Evolutionary conservation across 2,329 filamentous ascomycete genomes (phyloP).

Genomic region (Myriosclerotinia curreyana): DNA sequence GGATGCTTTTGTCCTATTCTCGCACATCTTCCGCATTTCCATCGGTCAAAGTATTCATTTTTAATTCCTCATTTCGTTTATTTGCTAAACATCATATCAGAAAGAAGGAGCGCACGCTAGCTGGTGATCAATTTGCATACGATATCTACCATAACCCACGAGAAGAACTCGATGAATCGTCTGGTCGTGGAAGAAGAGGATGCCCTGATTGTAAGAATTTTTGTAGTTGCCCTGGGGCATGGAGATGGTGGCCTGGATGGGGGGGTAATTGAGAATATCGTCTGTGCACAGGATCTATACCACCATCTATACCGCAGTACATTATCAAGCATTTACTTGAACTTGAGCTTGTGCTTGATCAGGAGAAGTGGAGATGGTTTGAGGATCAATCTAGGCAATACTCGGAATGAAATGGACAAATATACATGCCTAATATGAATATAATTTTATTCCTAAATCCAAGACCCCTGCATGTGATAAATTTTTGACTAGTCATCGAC

Average conservation of each 20-base stretch:
- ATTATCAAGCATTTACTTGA: not conserved
- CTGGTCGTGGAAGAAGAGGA: not conserved
- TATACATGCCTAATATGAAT: not conserved
- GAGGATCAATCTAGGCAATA: not conserved
- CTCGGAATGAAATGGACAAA: not conserved
- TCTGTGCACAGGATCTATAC: not conserved
- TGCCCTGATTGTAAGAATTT: not conserved
- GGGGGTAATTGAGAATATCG: not conserved
- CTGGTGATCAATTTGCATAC: slow-evolving; percentile 17
- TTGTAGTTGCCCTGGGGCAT: not conserved
- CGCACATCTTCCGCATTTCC: not conserved
- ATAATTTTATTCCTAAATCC: not conserved
- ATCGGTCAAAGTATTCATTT: slow-evolving; percentile 12
- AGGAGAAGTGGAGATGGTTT: not conserved
- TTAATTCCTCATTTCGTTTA: not conserved
- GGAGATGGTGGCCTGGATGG: slow-evolving; percentile 10
- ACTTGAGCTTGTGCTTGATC: not conserved
- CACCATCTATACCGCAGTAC: not conserved
- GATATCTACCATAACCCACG: slow-evolving; percentile 11
- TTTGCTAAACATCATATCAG: slow-evolving; percentile 8
- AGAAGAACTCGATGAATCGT: slow-evolving; percentile 16
- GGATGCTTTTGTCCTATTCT: not conserved
- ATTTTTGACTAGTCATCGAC: too few relatives aligned
- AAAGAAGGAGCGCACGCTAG: not conserved
- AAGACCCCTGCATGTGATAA: not conserved